Base-by-base conservation (phyloP, 2,329 filamentous ascomycete genomes). In the Shiraia bambusicola region DNA sequence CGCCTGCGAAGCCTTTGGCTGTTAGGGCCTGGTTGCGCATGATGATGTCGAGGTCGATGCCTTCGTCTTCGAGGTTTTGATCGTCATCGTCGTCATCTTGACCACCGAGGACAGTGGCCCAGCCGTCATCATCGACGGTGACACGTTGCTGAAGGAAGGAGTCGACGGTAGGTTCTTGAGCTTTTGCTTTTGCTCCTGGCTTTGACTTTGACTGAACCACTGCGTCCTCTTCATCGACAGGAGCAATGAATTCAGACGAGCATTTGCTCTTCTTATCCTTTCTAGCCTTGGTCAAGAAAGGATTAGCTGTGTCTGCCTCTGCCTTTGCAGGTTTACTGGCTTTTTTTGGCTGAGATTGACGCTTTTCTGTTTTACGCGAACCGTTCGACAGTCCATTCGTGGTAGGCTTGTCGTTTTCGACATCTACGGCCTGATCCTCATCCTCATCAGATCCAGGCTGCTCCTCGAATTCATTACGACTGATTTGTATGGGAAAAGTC, bases 1-100 rank as follows among this genome's bases (percentile, higher is more conserved):
- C 68, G 29, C 88, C 90, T 2, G 91, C 92, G 67, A 98, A 96
- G 4, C 89, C 91, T 53, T 83, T 80, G 49, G 86, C 84, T 42
- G 95, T 84, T 44, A 95, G 81, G 28, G 84, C 81, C 47, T 78
- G 75, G 56, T 81, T 79, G 56, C 72, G 73, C 37, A 72, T 62
- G 10, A 74, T 61, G 37, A 54, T 36, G 66, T 69, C 45, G 59
- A 66, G 68, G 24, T 72, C 65, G 25, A 68, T 65, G 16, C 63
- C 63, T 35, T 72, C 67, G 25, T 72, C 69, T 34, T 71, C 70
- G 41, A 69, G 38, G 24, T 47, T 49, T 8, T 54, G 44, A 17
- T 55, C 45, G n/a, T 62, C 56, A 5, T 55, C 49, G 14, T 50
- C 49, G 15, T 63, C 58, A 35, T 68, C 52, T 41, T 69, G 59